Conservation (phyloP, 495 filamentous ascomycete species). For the Trichoderma virens region DNA sequence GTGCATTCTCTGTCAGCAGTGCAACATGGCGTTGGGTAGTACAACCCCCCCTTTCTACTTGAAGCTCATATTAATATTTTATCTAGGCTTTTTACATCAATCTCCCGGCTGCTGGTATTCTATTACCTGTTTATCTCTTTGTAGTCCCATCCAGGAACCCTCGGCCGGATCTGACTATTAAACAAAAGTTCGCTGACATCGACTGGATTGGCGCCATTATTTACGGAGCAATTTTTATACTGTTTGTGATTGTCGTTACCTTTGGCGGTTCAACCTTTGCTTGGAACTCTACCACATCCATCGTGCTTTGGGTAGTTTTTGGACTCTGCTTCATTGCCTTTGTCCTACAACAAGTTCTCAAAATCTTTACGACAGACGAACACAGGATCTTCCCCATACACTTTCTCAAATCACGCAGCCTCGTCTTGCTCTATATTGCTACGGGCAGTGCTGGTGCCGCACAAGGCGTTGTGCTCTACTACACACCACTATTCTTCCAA, state of each 20-base stretch:
- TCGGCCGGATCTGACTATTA: background rate
- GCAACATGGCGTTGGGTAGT: slow-evolving; percentile 41
- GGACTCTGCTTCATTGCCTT: slow-evolving; percentile 42
- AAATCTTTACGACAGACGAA: slow-evolving; percentile 32
- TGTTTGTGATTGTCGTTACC: slow-evolving; percentile 37
- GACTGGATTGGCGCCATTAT: slow-evolving; percentile 34
- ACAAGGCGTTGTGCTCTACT: slow-evolving; percentile 40
- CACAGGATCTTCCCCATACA: slow-evolving; percentile 45
- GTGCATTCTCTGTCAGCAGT: slow-evolving; percentile 40
- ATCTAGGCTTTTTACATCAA: slow-evolving; percentile 54
- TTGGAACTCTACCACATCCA: slow-evolving; percentile 40
- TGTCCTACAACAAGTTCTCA: slow-evolving; percentile 40
- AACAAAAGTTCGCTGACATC: slow-evolving; percentile 25
- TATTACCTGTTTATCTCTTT: slow-evolving; percentile 46
- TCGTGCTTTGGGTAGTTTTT: slow-evolving; percentile 40
- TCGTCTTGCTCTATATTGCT: slow-evolving; percentile 16
- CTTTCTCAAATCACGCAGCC: slow-evolving; percentile 18
- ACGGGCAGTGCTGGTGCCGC: slow-evolving; percentile 21
- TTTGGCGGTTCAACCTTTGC: slow-evolving; percentile 40
- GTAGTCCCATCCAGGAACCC: slow-evolving; percentile 38
- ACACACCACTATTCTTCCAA: slow-evolving; percentile 44
- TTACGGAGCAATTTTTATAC: slow-evolving; percentile 28
- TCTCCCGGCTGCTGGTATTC: slow-evolving; percentile 44
- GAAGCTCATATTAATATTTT: background rate
- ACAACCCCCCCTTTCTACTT: background rate